phyloP scores from a whole-genome alignment of 208 protist species.

The Trichomonas vaginalis region DNA sequence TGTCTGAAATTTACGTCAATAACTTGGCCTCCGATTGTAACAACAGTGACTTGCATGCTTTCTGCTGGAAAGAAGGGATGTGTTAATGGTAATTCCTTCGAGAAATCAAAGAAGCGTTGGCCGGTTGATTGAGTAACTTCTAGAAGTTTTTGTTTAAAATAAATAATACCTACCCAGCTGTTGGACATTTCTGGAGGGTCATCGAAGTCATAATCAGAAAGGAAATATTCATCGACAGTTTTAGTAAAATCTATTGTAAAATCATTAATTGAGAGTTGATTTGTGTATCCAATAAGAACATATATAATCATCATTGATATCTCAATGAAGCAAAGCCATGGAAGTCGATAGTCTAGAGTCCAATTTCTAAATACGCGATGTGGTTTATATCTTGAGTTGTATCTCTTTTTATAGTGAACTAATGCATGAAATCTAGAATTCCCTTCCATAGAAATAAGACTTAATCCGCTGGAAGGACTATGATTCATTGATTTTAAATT shows the following conservation, averaged over 20 bases:
- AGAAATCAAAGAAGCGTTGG: background rate
- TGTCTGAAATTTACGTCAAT: background rate
- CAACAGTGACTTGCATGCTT: background rate
- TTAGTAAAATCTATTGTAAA: constrained; percentile 1
- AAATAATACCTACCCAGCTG: background rate
- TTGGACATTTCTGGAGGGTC: background rate
- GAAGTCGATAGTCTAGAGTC: background rate
- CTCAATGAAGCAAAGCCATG: background rate
- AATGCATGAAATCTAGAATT: background rate
- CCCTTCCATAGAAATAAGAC: background rate
- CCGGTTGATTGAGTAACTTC: background rate
- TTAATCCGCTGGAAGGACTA: background rate
- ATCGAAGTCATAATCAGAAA: background rate
- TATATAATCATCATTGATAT: background rate
- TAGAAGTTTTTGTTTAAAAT: background rate
- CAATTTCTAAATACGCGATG: background rate
- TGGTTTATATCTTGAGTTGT: background rate
- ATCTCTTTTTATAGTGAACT: background rate
- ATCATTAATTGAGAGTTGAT: background rate
- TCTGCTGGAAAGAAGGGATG: background rate
- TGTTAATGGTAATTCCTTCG: background rate
- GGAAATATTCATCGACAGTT: background rate
- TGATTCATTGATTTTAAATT: background rate
- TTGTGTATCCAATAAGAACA: background rate
- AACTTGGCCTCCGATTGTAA: background rate